Evolutionary conservation across 169 alveolate genomes (phyloP), one percentile per base, ranked within the genome.

Genomic region (Sarcocystis neurona): DNA sequence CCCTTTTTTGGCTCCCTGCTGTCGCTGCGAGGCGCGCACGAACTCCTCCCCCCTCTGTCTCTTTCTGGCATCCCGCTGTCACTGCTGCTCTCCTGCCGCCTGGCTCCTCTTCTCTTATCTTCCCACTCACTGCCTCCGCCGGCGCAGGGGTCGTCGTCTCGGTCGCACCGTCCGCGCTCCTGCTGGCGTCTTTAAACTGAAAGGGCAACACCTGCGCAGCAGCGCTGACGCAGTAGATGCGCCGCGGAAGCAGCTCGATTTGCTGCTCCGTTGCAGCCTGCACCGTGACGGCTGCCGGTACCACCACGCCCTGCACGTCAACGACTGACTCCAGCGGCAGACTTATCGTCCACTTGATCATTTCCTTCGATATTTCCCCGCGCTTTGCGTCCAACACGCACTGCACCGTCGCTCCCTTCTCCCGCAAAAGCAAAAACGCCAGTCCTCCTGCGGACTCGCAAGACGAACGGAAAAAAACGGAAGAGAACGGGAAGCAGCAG

Each of bases 101-200:
- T n/a, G n/a, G n/a, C n/a, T n/a, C n/a, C 34, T 75, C 82, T 37
- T 80, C 79, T 85, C 56, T 85, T 0, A 15, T 32, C 5, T 56
- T 0, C 37, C 82, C 85, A 70, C 41, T 87, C 94, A 68, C 92
- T 94, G 60, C 92, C 96, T 88, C 95, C 98, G 68, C 84, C 92
- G 84, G 95, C 94, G 87, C 95, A 96, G 90, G 97, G 93, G 90
- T 95, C n/a, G n/a, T n/a, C 91, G 93, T 96, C 79, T 70, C 79
- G 30, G 15, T 63, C 37, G 70, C 1, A 46, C 70, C 88, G 79
- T 82, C 88, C 44, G 56, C 88, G 46, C 79, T 77, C 48, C 70
- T 77, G 79, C 37, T 96, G 23, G 99, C 99, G 94, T 98, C 99
- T 48, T 97, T 97, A 56, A 98, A 91, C 93, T 97, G 97, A 96